phyloP scores from a whole-genome alignment of 169 alveolate species.

The Cystoisospora suis region DNA sequence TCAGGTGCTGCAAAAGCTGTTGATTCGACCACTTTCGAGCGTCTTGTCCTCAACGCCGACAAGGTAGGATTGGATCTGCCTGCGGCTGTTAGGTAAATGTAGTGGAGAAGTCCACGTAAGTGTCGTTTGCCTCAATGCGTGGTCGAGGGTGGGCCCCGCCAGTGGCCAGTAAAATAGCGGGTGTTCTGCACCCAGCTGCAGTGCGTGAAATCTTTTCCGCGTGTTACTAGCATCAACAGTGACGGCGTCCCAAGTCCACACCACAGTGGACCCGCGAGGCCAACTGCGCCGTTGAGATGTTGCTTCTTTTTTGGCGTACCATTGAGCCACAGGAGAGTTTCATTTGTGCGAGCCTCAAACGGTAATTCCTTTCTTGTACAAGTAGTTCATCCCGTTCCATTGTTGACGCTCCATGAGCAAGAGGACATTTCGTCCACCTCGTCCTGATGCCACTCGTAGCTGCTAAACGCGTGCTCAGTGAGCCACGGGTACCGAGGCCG shows the following conservation, averaged over 20 bases:
- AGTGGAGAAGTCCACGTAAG: no score
- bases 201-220: background rate
- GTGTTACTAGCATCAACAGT: background rate
- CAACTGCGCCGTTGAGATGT: no score
- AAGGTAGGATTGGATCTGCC: constrained; percentile 25
- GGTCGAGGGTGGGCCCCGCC: background rate
- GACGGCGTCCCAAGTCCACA: no score
- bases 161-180: background rate
- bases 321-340: no score
- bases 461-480: background rate
- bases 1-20: constrained; percentile 19
- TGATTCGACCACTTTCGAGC: constrained; percentile 40
- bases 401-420: no score
- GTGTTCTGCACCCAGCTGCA: background rate
- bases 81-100: background rate
- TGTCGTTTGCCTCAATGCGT: background rate
- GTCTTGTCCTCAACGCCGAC: constrained; percentile 26
- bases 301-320: no score
- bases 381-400: no score
- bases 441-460: no score
- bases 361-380: no score
- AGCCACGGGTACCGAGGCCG: background rate
- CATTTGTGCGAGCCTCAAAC: no score
- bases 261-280: no score
- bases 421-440: no score